phyloP scores from a whole-genome alignment of 1,139 yeast species.

The Citeromyces siamensis region DNA sequence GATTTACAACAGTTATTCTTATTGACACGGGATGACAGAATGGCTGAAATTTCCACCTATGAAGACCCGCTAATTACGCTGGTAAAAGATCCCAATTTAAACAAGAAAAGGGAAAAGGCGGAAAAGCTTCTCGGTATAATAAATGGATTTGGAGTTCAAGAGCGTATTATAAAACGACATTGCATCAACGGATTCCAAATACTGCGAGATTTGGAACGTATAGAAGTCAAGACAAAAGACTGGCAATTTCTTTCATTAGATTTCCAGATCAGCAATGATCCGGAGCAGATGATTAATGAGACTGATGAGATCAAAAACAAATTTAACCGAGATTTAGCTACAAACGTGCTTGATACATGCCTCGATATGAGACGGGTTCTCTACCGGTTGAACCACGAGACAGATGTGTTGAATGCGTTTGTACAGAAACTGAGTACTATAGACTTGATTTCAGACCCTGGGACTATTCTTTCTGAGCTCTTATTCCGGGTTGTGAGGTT shows the following conservation, averaged over 20 bases:
- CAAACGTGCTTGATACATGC: slow-evolving; percentile 34
- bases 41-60: slow-evolving; percentile 15
- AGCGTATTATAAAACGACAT: slow-evolving; percentile 33
- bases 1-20: no score
- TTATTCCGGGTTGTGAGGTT: slow-evolving; percentile 34
- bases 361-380: slow-evolving; percentile 31
- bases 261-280: slow-evolving; percentile 26
- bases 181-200: slow-evolving; percentile 37
- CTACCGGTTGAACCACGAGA: slow-evolving; percentile 28
- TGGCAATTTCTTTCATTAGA: slow-evolving; percentile 51
- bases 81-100: slow-evolving; percentile 36
- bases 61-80: slow-evolving; percentile 35
- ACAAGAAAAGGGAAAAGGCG: slow-evolving; percentile 30
- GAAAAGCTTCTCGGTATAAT: slow-evolving; percentile 28
- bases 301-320: slow-evolving; percentile 19
- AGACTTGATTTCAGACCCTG: slow-evolving; percentile 44
- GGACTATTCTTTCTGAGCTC: slow-evolving; percentile 40
- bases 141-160: slow-evolving; percentile 29
- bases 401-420: slow-evolving; percentile 32
- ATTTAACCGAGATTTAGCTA: slow-evolving; percentile 35
- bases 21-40: slow-evolving; percentile 3
- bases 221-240: slow-evolving; percentile 32
- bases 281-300: background rate
- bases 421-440: slow-evolving; percentile 28
- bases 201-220: slow-evolving; percentile 35